Evolutionary conservation across 2,329 filamentous ascomycete species (phyloP).

Genomic region (Penicillium sp.): DNA sequence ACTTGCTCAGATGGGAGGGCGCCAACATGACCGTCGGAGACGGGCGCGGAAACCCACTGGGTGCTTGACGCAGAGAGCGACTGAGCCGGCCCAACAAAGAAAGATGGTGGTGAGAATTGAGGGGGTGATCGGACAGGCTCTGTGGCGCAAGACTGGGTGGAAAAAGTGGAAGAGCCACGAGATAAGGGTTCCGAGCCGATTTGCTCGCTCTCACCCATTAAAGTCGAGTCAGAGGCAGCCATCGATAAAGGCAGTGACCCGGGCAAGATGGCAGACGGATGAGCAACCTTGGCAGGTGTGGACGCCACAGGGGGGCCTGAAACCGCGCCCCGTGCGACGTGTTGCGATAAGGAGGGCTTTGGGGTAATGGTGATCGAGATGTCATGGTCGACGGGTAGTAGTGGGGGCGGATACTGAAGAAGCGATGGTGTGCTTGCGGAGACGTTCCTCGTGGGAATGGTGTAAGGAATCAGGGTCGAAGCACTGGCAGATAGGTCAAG

Average conservation of each 20-base stretch:
- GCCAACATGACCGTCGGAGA: constrained; percentile 5
- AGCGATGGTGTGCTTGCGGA: constrained; percentile 24
- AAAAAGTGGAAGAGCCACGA: constrained; percentile 29
- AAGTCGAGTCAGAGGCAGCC: constrained; percentile 10
- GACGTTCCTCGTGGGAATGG: constrained; percentile 11
- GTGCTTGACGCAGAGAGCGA: too few species aligned
- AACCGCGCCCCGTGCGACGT: constrained; percentile 8
- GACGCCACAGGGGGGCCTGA: constrained; percentile 4
- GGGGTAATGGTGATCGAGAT: constrained; percentile 27
- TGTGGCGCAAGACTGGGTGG: constrained; percentile 33
- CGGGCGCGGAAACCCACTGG: constrained; percentile 17
- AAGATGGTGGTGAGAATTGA: constrained; percentile 20
- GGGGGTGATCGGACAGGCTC: constrained; percentile 29
- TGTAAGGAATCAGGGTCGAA: constrained; percentile 18
- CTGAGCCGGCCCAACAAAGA: constrained; percentile 10
- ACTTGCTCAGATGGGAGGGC: constrained; percentile 16
- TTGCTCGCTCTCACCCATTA: constrained; percentile 26
- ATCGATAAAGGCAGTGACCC: constrained; percentile 24
- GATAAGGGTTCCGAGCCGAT: constrained; percentile 28
- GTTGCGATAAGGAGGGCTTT: constrained; percentile 8
- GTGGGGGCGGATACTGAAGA: constrained; percentile 15
- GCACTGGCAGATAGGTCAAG: constrained; percentile 24
- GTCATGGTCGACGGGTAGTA: constrained; percentile 32
- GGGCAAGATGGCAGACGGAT: constrained; percentile 34
- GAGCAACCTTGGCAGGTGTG: constrained; percentile 12